Evolutionary conservation across 768 basidiomycete genomes (phyloP).

Genomic region (Lactarius tabidus): DNA sequence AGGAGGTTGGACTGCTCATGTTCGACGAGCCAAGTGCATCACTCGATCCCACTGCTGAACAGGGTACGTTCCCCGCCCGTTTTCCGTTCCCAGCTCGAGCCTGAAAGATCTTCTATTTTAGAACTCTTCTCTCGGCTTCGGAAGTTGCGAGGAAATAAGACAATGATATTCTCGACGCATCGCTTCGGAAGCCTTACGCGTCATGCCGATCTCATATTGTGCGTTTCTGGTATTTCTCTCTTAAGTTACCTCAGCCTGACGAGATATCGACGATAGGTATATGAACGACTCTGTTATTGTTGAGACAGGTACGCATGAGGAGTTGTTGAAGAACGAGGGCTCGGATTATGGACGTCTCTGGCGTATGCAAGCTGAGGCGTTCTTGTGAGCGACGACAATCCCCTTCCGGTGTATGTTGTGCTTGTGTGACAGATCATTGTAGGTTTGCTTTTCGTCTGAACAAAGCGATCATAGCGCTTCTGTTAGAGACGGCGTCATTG

Average conservation of each 20-base stretch:
- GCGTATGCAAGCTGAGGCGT: constrained; percentile 70
- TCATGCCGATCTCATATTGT: constrained; percentile 36
- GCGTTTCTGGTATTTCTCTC: not conserved
- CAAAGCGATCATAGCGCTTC: too few species aligned
- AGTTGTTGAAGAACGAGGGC: constrained; percentile 49
- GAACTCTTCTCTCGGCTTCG: constrained; percentile 71
- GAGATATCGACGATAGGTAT: constrained; percentile 43
- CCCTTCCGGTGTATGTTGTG: not conserved
- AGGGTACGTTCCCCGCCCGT: constrained; percentile 43
- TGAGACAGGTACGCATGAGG: constrained; percentile 65
- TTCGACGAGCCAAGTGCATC: constrained; percentile 75
- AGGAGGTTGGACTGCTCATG: constrained; percentile 54
- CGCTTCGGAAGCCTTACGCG: constrained; percentile 65
- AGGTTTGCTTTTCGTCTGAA: too few species aligned
- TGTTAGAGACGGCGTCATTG: too few species aligned
- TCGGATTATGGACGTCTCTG: constrained; percentile 68
- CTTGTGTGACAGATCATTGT: not conserved
- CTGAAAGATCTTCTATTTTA: constrained; percentile 22
- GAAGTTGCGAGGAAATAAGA: constrained; percentile 65
- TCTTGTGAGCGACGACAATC: constrained; percentile 30
- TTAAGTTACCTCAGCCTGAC: not conserved
- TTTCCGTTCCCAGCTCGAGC: not conserved
- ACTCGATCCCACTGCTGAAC: constrained; percentile 71
- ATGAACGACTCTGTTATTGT: constrained; percentile 59
- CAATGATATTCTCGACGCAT: constrained; percentile 80